Evolutionary conservation across 805 yeast species (phyloP).

Genomic region (Cyberlindnera mississippiensis): DNA sequence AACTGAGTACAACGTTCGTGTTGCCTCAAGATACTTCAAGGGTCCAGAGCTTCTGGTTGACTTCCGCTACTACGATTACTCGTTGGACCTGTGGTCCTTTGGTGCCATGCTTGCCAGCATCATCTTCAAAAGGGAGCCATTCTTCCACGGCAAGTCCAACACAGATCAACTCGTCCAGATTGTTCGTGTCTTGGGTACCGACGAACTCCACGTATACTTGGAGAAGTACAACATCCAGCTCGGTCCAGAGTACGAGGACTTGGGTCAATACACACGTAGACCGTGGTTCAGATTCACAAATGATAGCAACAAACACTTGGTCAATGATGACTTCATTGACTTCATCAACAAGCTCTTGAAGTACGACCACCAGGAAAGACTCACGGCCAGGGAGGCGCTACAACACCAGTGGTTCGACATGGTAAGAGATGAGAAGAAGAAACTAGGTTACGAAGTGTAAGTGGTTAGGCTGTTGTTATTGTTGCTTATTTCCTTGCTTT

Average conservation of each 20-base stretch:
- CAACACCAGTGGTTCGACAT: conserved; percentile 60
- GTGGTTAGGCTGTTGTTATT: neutral
- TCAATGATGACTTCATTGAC: conserved; percentile 56
- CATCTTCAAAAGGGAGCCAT: conserved; percentile 85
- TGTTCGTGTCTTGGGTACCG: conserved; percentile 83
- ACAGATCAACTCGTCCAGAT: conserved; percentile 90
- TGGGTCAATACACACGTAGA: conserved; percentile 61
- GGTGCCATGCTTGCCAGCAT: conserved; percentile 92
- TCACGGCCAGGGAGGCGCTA: conserved; percentile 89
- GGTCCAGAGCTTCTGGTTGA: conserved; percentile 89
- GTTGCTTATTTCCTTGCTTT: neutral
- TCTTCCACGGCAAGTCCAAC: conserved; percentile 88
- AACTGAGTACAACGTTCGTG: conserved; percentile 85
- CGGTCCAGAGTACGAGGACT: conserved; percentile 75
- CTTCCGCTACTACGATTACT: conserved; percentile 79
- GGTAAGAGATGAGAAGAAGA: conserved; percentile 17
- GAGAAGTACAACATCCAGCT: conserved; percentile 65
- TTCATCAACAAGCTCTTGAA: conserved; percentile 68
- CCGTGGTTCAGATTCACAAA: conserved; percentile 65
- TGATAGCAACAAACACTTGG: conserved; percentile 46
- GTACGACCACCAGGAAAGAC: conserved; percentile 83
- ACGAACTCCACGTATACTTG: conserved; percentile 62
- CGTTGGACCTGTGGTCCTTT: conserved; percentile 84
- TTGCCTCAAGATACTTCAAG: conserved; percentile 87
- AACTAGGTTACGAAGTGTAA: conserved; percentile 3